Evolutionary conservation across 495 filamentous ascomycete genomes (phyloP).

Genomic region (Physcia stellaris): DNA sequence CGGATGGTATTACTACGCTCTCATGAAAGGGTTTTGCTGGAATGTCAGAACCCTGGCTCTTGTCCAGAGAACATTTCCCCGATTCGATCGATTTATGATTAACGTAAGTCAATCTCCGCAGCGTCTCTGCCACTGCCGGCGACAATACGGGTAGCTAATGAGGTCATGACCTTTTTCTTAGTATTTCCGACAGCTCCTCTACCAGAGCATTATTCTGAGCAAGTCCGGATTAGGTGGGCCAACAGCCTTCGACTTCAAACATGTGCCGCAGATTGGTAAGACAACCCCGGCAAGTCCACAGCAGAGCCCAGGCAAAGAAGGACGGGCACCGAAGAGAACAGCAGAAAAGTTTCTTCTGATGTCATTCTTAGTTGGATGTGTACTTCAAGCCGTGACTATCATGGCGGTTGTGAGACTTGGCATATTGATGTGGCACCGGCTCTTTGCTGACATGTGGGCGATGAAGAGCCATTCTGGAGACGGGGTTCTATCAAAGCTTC

Average conservation of each 20-base stretch:
- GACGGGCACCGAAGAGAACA: too few species aligned
- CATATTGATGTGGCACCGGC: too few species aligned
- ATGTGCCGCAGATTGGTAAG: conserved; percentile 35
- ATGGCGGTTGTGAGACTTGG: too few species aligned
- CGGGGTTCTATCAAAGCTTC: too few species aligned
- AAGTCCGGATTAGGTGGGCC: conserved; percentile 43
- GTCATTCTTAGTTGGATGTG: too few species aligned
- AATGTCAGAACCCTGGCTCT: conserved; percentile 26
- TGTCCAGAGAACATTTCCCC: conserved; percentile 29
- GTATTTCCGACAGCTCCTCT: conserved; percentile 39
- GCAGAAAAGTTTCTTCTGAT: too few species aligned
- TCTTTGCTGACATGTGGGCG: too few species aligned
- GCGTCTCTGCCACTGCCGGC: too few species aligned
- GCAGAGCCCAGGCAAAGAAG: too few species aligned
- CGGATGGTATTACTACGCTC: conserved; percentile 26
- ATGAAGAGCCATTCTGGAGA: too few species aligned
- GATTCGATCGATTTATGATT: conserved; percentile 45
- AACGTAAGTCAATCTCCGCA: conserved; percentile 20
- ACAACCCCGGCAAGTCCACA: too few species aligned
- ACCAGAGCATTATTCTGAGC: conserved; percentile 37
- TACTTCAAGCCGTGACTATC: too few species aligned
- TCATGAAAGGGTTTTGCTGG: conserved; percentile 31
- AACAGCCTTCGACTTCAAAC: conserved; percentile 49
- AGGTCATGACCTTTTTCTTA: conserved; percentile 4
- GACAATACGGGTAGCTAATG: not conserved